phyloP scores from a whole-genome alignment of 225 moss, liverwort and hornwort genomes.

The Bryum argenteum region DNA sequence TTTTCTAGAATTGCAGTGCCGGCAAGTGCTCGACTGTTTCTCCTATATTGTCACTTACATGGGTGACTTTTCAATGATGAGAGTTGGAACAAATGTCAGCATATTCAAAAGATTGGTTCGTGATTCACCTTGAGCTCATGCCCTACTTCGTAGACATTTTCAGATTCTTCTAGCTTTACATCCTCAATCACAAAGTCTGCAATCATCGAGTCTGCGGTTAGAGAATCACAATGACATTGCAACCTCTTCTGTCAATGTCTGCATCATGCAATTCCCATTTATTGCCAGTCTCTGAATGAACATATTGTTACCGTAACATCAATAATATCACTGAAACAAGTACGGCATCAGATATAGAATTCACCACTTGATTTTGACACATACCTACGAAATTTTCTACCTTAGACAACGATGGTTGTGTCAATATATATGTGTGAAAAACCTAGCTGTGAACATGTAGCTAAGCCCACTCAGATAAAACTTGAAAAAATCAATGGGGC shows the following conservation, averaged over 20 bases:
- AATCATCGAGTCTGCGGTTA: slow-evolving; percentile 34
- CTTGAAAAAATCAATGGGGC: background rate
- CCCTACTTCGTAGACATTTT: slow-evolving; percentile 22
- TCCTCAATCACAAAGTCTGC: slow-evolving; percentile 35
- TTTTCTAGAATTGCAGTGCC: background rate
- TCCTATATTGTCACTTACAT: background rate
- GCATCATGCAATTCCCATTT: background rate
- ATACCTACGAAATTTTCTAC: background rate
- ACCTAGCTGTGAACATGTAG: background rate
- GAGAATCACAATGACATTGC: slow-evolving; percentile 1
- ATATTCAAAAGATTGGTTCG: slow-evolving; percentile 1
- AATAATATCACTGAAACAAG: background rate
- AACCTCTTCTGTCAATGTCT: background rate
- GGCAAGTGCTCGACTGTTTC: slow-evolving; percentile 9
- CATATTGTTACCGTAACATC: background rate
- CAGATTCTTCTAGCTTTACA: slow-evolving; percentile 40
- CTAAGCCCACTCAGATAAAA: slow-evolving; percentile 12
- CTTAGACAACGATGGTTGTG: background rate
- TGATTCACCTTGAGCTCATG: slow-evolving; percentile 32
- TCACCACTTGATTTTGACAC: too few species aligned
- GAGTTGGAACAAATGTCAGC: background rate
- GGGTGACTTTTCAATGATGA: background rate
- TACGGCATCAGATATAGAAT: background rate
- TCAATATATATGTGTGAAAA: background rate
- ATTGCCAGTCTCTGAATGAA: background rate